Conservation (phyloP, 2,329 filamentous ascomycete species). For the Arthrinium phaeospermum region DNA sequence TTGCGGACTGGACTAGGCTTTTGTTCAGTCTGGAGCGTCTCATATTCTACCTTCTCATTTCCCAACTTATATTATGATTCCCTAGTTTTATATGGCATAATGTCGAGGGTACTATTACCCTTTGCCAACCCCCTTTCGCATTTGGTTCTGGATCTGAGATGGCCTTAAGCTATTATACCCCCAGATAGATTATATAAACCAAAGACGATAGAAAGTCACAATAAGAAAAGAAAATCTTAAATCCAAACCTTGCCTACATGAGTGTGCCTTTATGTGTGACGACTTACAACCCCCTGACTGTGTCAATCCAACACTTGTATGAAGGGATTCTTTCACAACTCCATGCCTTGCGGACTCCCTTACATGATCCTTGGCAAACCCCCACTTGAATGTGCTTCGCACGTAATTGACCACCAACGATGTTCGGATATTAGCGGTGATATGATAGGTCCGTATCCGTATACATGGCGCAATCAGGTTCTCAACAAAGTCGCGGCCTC, state of each 20-base stretch:
- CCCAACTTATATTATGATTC: not conserved
- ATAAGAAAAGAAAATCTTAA: not conserved
- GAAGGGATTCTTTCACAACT: not conserved
- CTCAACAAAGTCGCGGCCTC: not conserved
- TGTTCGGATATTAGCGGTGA: not conserved
- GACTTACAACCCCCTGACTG: not conserved
- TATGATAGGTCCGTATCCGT: not conserved
- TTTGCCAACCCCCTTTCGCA: not conserved
- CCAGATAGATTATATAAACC: conserved; percentile 8
- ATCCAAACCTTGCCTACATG: not conserved
- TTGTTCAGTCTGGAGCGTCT: not conserved
- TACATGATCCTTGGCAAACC: not conserved
- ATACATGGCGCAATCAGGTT: not conserved
- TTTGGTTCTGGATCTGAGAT: not conserved
- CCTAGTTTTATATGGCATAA: conserved; percentile 12
- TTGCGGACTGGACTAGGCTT: conserved; percentile 7
- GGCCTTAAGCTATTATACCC: not conserved
- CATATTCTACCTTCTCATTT: not conserved
- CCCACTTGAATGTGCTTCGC: not conserved
- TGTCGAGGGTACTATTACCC: not conserved
- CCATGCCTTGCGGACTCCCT: not conserved
- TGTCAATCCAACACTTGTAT: not conserved
- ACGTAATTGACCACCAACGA: not conserved
- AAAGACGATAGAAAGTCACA: not conserved
- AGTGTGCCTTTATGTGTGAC: not conserved